Conservation (phyloP, 371 early-diverging fungal genomes). For the Lichtheimia corymbifera region DNA sequence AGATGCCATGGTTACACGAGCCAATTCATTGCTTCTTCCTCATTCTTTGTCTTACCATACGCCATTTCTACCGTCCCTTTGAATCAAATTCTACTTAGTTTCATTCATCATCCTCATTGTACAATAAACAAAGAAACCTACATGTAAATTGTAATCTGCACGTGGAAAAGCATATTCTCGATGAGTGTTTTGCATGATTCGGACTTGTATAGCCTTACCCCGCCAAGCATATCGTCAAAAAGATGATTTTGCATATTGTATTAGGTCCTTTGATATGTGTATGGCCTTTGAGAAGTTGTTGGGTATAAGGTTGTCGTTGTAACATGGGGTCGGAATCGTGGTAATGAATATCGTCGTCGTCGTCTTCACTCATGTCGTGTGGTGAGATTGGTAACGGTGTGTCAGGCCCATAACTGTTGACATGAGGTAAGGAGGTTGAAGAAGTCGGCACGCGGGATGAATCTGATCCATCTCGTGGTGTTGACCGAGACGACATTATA, state of each 20-base stretch:
- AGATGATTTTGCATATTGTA: constrained; percentile 34
- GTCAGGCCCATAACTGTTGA: too few species aligned
- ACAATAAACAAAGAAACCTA: constrained; percentile 20
- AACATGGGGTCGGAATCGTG: constrained; percentile 12
- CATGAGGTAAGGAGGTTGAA: too few species aligned
- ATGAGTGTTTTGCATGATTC: not conserved
- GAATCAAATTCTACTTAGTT: not conserved
- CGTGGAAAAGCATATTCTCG: not conserved
- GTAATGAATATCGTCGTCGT: constrained; percentile 11
- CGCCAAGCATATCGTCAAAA: constrained; percentile 45
- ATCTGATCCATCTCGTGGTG: too few species aligned
- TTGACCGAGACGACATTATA: too few species aligned
- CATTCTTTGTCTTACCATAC: constrained; percentile 41
- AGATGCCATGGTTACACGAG: not conserved
- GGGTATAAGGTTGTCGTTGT: not conserved
- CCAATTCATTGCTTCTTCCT: not conserved
- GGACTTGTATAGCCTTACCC: constrained; percentile 24
- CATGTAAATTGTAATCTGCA: constrained; percentile 47
- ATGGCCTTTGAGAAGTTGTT: constrained; percentile 15
- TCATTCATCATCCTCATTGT: not conserved
- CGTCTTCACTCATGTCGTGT: constrained; percentile 5
- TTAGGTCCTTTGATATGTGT: constrained; percentile 37
- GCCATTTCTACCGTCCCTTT: constrained; percentile 73
- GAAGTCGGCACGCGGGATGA: too few species aligned
- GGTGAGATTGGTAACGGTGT: too few species aligned